phyloP scores from a whole-genome alignment of 306 rosid species.

The Acacia crassicarpa region DNA sequence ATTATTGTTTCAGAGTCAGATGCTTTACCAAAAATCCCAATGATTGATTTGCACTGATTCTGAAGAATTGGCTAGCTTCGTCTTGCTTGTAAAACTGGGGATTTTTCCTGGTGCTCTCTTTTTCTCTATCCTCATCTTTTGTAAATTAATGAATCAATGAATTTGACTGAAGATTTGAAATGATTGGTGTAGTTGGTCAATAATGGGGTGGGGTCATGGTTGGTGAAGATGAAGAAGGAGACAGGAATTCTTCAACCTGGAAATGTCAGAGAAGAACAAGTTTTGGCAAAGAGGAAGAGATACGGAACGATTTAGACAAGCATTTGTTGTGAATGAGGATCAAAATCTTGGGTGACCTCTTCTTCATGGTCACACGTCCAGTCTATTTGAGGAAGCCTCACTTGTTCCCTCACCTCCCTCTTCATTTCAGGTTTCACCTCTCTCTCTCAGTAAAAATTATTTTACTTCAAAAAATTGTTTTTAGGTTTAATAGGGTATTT shows the following conservation, averaged over 20 bases:
- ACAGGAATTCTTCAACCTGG: slow-evolving; percentile 46
- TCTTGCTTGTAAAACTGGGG: slow-evolving; percentile 40
- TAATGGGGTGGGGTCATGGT: slow-evolving; percentile 46
- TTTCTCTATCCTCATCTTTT: not conserved
- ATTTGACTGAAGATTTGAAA: not conserved
- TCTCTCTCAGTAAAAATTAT: too few relatives aligned
- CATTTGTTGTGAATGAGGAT: slow-evolving; percentile 42
- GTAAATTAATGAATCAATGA: not conserved
- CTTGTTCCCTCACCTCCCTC: slow-evolving; percentile 51
- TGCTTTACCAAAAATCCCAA: slow-evolving; percentile 23
- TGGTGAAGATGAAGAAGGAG: slow-evolving; percentile 45
- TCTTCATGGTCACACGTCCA: slow-evolving; percentile 45
- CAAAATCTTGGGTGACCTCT: slow-evolving; percentile 45
- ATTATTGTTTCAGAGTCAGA: not conserved
- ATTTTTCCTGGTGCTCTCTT: slow-evolving; percentile 34
- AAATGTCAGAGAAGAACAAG: slow-evolving; percentile 53
- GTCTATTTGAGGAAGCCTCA: slow-evolving; percentile 41
- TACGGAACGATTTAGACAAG: slow-evolving; percentile 71
- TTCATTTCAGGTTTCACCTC: slow-evolving; percentile 41
- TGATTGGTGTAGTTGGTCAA: slow-evolving; percentile 47
- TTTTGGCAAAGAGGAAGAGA: slow-evolving; percentile 50
- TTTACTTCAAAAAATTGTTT: too few relatives aligned
- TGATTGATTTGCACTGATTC: slow-evolving; percentile 30
- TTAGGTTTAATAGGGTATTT: not conserved
- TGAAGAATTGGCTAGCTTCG: slow-evolving; percentile 31